phyloP scores from a whole-genome alignment of 805 yeast genomes.

The Wickerhamomyces xylosicus region DNA sequence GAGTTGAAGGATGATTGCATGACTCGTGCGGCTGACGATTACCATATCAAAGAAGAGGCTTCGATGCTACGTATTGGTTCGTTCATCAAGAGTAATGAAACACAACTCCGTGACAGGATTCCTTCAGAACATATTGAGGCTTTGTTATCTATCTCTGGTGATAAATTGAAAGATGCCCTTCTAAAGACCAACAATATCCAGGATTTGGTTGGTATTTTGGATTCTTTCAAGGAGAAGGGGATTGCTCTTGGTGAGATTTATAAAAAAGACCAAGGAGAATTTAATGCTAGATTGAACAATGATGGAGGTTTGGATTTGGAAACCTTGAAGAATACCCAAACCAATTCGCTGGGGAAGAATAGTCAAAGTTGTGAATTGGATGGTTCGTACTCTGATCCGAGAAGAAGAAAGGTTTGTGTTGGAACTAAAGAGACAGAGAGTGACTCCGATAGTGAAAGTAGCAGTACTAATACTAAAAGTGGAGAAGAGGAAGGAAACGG shows the following conservation, averaged over 20 bases:
- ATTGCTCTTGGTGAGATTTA: conserved; percentile 26
- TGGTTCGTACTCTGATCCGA: no score
- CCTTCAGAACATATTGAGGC: conserved; percentile 20
- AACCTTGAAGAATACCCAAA: conserved; percentile 10
- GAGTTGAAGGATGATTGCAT: conserved; percentile 6
- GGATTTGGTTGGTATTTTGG: conserved; percentile 27
- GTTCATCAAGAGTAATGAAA: conserved; percentile 6
- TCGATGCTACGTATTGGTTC: conserved; percentile 13
- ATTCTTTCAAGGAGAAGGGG: conserved; percentile 29
- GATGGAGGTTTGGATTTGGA: conserved; percentile 10
- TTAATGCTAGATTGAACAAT: no score
- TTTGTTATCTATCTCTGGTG: conserved; percentile 21
- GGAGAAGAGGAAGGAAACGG: conserved; percentile 1
- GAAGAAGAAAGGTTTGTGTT: no score
- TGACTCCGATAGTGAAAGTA: conserved; percentile 7
- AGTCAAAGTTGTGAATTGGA: no score
- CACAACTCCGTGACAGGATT: conserved; percentile 8
- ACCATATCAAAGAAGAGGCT: conserved; percentile 17
- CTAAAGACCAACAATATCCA: conserved; percentile 27
- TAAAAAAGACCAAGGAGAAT: conserved; percentile 9
- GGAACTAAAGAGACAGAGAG: conserved; percentile 1
- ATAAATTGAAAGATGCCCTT: conserved; percentile 25
- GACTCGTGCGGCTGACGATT: conserved; percentile 9
- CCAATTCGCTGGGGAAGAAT: conserved; percentile 5
- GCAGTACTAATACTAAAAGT: conserved; percentile 1